Base-by-base conservation (phyloP, 441 rosid genomes). In the Croton setiger region DNA sequence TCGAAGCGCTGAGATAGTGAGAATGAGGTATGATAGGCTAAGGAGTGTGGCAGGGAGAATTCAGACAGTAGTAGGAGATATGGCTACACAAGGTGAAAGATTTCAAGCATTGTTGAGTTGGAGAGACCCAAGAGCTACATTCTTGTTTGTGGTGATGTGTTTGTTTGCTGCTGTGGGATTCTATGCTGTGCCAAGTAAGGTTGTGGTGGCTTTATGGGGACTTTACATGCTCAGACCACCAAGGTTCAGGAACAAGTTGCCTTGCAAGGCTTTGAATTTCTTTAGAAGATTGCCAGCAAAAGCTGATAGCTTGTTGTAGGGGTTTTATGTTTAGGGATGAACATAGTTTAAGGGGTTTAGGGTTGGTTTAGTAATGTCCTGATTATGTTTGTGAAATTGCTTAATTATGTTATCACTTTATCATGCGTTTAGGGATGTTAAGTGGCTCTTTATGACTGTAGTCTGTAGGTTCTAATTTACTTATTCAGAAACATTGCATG, bases 221-320 rank as follows among this genome's bases (percentile, higher is more conserved):
- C 33, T 75, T 9, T 81, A 66, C 18, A 44, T 67, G 41, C 69
- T 84, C 83, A 77, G 93, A 77, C 88, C 81, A 43, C 93, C 93
- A 2, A 79, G 75, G 60, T 79, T 86, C 41, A 77, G 88, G 60
- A 72, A 63, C 70, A 69, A 68, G 76, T 64, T 86, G 51, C 86
- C 87, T 60, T 76, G 85, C 0, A 35, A 57, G 61, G 80, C 86
- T 43, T 75, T 79, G 4, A 86, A 78, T 70, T 83, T 88, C 80
- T 82, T 88, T 70, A 77, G 90, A 74, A 83, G 90, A 65, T 60
- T 86, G 81, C 90, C 91, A 44, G 63, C 85, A 7, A 80, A 79
- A 59, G 78, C 85, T 47, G 89, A 86, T 65, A 77, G 85, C 49
- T 73, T 86, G 83, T 52, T 86, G 80, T 93, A 82, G 7, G 17